Evolutionary conservation across 2,329 filamentous ascomycete species (phyloP).

Genomic region (Sarocladiaceae sp.): DNA sequence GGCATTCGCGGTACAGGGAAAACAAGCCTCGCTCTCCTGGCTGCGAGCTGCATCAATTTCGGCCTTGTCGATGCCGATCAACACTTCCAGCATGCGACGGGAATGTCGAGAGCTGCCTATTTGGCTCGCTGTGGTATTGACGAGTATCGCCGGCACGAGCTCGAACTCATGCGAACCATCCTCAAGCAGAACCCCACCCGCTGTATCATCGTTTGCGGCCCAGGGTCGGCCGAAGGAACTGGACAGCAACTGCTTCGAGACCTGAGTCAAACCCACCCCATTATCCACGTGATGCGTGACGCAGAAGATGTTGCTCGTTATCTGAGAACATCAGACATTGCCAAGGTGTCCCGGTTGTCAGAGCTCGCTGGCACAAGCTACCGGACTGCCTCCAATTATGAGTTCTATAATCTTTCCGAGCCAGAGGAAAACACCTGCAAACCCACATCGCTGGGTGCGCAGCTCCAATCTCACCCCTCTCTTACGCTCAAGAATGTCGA

Average conservation of each 20-base stretch:
- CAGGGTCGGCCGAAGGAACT: constrained; percentile 46
- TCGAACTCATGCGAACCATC: constrained; percentile 33
- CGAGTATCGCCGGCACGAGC: constrained; percentile 14
- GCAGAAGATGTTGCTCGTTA: constrained; percentile 48
- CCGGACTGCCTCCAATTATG: constrained; percentile 45
- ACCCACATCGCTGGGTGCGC: background rate
- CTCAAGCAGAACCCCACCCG: constrained; percentile 42
- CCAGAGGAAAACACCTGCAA: constrained; percentile 25
- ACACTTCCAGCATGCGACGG: constrained; percentile 53
- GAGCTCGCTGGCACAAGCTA: constrained; percentile 38
- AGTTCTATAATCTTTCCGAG: constrained; percentile 41
- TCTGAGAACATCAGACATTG: constrained; percentile 37
- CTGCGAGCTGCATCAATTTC: constrained; percentile 40
- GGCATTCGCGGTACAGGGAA: constrained; percentile 60
- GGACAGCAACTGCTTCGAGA: constrained; percentile 46
- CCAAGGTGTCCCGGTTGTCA: constrained; percentile 44
- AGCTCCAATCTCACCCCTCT: constrained; percentile 20
- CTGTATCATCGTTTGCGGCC: constrained; percentile 56
- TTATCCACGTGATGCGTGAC: constrained; percentile 40
- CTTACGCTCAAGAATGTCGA: constrained; percentile 34
- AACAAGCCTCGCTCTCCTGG: constrained; percentile 58
- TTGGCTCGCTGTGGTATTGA: constrained; percentile 33
- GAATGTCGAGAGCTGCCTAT: constrained; percentile 49
- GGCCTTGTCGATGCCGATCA: constrained; percentile 56
- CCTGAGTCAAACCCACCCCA: constrained; percentile 52